Evolutionary conservation across 176 grass and related monocot genomes (phyloP).

Genomic region (Oryza coarctata): DNA sequence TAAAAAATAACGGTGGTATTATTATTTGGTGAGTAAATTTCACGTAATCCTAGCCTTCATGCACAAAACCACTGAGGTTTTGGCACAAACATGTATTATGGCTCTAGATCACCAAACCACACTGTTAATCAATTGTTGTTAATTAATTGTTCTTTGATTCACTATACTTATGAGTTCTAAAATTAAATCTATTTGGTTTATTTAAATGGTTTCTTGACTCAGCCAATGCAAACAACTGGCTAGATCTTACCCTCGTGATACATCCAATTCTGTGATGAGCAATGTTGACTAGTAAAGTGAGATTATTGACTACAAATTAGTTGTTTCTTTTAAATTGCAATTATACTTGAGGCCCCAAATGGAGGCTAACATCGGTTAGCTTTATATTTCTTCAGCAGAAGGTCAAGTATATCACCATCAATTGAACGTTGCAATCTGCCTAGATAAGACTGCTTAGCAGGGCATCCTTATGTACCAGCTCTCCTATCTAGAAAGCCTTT

Average conservation of each 20-base stretch:
- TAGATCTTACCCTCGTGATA: neutral
- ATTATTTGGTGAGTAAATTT: constrained; percentile 21
- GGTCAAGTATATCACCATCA: constrained; percentile 15
- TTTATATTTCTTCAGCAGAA: neutral
- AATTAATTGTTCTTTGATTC: no score
- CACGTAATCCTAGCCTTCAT: no score
- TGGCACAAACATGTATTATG: no score
- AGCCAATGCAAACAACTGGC: constrained; percentile 4
- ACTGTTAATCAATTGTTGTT: no score
- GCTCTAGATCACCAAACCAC: no score
- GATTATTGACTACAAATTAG: neutral
- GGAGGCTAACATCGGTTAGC: neutral
- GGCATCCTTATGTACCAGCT: neutral
- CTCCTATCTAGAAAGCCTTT: neutral
- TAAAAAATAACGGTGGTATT: neutral
- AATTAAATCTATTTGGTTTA: no score
- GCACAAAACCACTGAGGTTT: no score
- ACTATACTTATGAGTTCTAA: no score
- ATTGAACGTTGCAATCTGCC: neutral
- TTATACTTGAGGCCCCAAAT: constrained; percentile 6
- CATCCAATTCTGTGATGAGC: neutral
- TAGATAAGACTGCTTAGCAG: neutral
- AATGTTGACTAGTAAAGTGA: constrained; percentile 11
- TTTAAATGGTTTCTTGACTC: constrained; percentile 26
- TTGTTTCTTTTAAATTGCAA: neutral